A percentile compares a stretch with the other conserved stretches of the same genome.
phyloP scores from a whole-genome alignment of 2,329 filamentous ascomycete genomes.

The Colletotrichum liaoningense region DNA sequence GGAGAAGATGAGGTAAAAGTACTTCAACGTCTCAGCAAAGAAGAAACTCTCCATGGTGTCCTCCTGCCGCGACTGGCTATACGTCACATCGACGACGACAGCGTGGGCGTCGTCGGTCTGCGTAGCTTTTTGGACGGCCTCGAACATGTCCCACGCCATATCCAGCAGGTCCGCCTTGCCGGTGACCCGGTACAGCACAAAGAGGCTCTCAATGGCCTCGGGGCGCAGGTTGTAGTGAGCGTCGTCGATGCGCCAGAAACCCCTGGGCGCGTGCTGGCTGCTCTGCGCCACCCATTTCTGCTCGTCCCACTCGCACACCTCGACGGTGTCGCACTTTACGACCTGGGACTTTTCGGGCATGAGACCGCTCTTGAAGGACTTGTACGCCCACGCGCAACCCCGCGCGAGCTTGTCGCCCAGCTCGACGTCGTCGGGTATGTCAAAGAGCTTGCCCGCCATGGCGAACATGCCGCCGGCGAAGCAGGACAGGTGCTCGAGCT shows the following conservation, averaged over 20 bases:
- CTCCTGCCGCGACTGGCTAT: slow-evolving; percentile 54
- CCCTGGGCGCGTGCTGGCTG: slow-evolving; percentile 52
- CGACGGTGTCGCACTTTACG: slow-evolving; percentile 49
- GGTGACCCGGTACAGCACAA: slow-evolving; percentile 65
- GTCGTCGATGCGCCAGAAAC: slow-evolving; percentile 70
- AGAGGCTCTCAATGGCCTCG: slow-evolving; percentile 66
- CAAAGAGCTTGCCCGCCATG: slow-evolving; percentile 58
- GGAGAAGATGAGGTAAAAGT: slow-evolving; percentile 79
- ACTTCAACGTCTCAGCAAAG: slow-evolving; percentile 80
- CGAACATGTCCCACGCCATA: slow-evolving; percentile 66
- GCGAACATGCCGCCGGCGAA: slow-evolving; percentile 64
- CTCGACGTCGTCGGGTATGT: slow-evolving; percentile 53
- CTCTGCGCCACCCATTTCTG: slow-evolving; percentile 37
- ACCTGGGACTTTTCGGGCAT: slow-evolving; percentile 64
- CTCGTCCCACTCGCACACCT: slow-evolving; percentile 60
- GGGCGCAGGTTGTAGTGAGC: slow-evolving; percentile 62
- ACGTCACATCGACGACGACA: slow-evolving; percentile 61
- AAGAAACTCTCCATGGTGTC: slow-evolving; percentile 71
- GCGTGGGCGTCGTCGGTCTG: slow-evolving; percentile 60
- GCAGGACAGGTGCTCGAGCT: slow-evolving; percentile 61
- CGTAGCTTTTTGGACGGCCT: slow-evolving; percentile 57
- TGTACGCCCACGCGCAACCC: slow-evolving; percentile 65
- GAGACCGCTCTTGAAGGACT: slow-evolving; percentile 58
- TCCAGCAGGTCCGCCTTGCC: slow-evolving; percentile 60
- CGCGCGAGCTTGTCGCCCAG: slow-evolving; percentile 57